phyloP scores from a whole-genome alignment of 495 filamentous ascomycete genomes.

The Tuber microsphaerosporum region DNA sequence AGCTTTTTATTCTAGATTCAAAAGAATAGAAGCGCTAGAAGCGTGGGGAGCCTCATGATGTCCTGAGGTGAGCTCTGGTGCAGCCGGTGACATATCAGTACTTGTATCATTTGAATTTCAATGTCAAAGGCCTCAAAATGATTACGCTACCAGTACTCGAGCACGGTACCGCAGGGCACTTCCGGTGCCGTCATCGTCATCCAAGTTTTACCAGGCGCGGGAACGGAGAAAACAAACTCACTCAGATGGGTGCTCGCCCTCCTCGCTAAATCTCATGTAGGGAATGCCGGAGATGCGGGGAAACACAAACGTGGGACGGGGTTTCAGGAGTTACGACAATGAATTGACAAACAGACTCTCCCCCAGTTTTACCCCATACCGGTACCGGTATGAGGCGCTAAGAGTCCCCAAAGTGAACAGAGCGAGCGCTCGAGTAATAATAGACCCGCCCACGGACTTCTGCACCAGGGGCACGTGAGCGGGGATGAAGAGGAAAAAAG shows the following conservation, averaged over 20 bases:
- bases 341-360: slow-evolving; percentile 1
- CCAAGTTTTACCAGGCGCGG: neutral
- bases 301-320: neutral
- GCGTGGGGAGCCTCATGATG: neutral
- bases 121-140: slow-evolving; percentile 2
- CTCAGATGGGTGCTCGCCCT: neutral
- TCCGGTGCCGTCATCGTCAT: neutral
- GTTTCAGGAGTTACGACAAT: neutral
- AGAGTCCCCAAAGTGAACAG: neutral
- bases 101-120: neutral
- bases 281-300: neutral
- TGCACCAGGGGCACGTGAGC: neutral
- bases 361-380: neutral
- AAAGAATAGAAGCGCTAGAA: neutral
- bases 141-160: neutral
- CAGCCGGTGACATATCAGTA: neutral
- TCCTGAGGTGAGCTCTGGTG: neutral
- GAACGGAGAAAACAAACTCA: neutral
- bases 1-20: neutral
- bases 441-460: neutral
- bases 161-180: neutral
- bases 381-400: neutral
- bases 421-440: neutral
- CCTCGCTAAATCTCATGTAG: neutral
- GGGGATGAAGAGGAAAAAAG: neutral